Conservation (phyloP, 345 rosid genomes). For the Alliaria petiolata region DNA sequence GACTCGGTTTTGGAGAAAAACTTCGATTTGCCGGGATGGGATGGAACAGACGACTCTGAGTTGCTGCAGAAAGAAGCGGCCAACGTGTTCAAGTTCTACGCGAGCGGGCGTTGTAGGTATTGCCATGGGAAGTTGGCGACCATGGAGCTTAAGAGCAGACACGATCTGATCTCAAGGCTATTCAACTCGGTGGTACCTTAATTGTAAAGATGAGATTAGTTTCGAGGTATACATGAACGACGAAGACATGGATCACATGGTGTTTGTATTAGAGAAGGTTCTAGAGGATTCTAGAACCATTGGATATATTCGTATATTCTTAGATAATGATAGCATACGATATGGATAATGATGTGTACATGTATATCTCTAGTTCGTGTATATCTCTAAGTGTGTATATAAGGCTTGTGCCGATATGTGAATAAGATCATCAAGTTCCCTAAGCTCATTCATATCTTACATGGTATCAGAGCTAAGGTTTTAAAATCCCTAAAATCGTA, state of each 20-base stretch:
- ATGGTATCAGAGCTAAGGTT: too few relatives aligned
- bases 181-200: constrained; percentile 78
- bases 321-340: too few relatives aligned
- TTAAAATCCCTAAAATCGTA: too few relatives aligned
- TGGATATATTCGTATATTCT: too few relatives aligned
- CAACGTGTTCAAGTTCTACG: constrained; percentile 86
- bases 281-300: too few relatives aligned
- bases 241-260: constrained; percentile 83
- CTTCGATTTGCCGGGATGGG: constrained; percentile 68
- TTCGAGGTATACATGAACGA: constrained; percentile 95
- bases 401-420: too few relatives aligned
- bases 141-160: constrained; percentile 92
- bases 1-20: constrained; percentile 76
- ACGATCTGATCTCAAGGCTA: constrained; percentile 77
- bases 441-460: too few relatives aligned
- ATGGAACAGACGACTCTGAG: constrained; percentile 76
- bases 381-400: too few relatives aligned
- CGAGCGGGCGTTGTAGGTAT: constrained; percentile 74
- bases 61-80: constrained; percentile 85
- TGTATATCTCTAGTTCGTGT: too few relatives aligned
- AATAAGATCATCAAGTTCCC: too few relatives aligned
- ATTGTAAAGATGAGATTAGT: constrained; percentile 80
- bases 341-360: too few relatives aligned
- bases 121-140: constrained; percentile 94
- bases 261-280: too few relatives aligned